A percentile compares a stretch with the other conserved stretches of the same genome.
Conservation (phyloP, 352 stramenopile species). For the Globisporangium splendens region DNA sequence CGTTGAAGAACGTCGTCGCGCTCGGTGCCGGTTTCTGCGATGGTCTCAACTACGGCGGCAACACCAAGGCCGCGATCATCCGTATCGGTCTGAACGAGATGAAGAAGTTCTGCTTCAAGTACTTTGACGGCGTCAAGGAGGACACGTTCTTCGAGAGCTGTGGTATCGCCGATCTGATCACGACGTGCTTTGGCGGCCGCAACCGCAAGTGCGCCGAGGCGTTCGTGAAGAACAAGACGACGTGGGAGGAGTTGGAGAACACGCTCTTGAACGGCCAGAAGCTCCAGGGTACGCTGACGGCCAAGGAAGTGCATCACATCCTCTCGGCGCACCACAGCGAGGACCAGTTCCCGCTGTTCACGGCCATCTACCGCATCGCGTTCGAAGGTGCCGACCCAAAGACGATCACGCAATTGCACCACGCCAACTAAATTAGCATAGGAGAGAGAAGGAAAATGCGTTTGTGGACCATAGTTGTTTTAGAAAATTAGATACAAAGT, state of each 20-base stretch:
- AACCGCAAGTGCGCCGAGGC: conserved; percentile 96
- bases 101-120: conserved; percentile 91
- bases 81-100: conserved; percentile 95
- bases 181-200: conserved; percentile 96
- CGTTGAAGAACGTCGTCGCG: conserved; percentile 97
- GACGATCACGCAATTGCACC: conserved; percentile 69
- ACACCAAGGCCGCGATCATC: conserved; percentile 97
- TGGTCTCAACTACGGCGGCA: conserved; percentile 92
- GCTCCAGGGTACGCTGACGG: conserved; percentile 94
- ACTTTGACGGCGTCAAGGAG: conserved; percentile 92
- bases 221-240: conserved; percentile 82
- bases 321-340: conserved; percentile 82
- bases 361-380: conserved; percentile 92
- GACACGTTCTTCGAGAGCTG: conserved; percentile 96
- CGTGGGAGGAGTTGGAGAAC: conserved; percentile 91
- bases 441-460: not conserved
- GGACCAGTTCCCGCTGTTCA: conserved; percentile 90
- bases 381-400: conserved; percentile 85
- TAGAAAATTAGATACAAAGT: no score
- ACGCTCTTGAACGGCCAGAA: conserved; percentile 97
- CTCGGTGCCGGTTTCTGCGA: conserved; percentile 97
- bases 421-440: conserved; percentile 3
- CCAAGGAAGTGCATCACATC: conserved; percentile 92
- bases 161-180: conserved; percentile 97
- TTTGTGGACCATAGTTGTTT: no score